Conservation (phyloP, 1,284 basidiomycete genomes). For the Inonotus hispidus region DNA sequence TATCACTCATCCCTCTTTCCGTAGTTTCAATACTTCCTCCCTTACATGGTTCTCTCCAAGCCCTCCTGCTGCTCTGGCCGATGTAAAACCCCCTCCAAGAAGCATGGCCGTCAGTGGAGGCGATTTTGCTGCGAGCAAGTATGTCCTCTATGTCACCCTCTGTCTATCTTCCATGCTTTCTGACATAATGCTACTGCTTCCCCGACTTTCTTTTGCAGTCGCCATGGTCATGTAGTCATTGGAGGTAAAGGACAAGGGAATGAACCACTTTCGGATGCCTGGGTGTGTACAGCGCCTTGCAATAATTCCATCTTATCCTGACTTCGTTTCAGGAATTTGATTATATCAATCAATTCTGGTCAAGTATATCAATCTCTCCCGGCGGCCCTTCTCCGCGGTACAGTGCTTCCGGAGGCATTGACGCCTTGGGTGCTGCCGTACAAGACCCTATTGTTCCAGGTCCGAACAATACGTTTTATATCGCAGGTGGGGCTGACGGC, state of each 20-base stretch:
- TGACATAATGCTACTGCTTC: slow-evolving; percentile 13
- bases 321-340: slow-evolving; percentile 55
- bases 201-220: slow-evolving; percentile 36
- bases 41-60: slow-evolving; percentile 56
- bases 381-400: slow-evolving; percentile 55
- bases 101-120: slow-evolving; percentile 55
- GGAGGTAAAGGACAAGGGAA: slow-evolving; percentile 55
- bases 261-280: slow-evolving; percentile 55
- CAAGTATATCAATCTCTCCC: slow-evolving; percentile 44
- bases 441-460: slow-evolving; percentile 40
- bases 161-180: slow-evolving; percentile 14
- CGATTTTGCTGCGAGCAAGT: slow-evolving; percentile 78
- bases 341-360: slow-evolving; percentile 70
- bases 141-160: slow-evolving; percentile 27
- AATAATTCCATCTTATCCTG: neutral
- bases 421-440: slow-evolving; percentile 40
- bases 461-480: slow-evolving; percentile 62
- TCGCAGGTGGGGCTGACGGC: slow-evolving; percentile 60
- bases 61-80: slow-evolving; percentile 40
- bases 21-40: slow-evolving; percentile 52
- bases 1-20: slow-evolving; percentile 2
- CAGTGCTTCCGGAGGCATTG: slow-evolving; percentile 68
- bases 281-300: slow-evolving; percentile 42
- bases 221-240: slow-evolving; percentile 63
- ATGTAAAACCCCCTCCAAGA: slow-evolving; percentile 49